phyloP scores from a whole-genome alignment of 768 basidiomycete genomes.

The Lentinula raphanica region DNA sequence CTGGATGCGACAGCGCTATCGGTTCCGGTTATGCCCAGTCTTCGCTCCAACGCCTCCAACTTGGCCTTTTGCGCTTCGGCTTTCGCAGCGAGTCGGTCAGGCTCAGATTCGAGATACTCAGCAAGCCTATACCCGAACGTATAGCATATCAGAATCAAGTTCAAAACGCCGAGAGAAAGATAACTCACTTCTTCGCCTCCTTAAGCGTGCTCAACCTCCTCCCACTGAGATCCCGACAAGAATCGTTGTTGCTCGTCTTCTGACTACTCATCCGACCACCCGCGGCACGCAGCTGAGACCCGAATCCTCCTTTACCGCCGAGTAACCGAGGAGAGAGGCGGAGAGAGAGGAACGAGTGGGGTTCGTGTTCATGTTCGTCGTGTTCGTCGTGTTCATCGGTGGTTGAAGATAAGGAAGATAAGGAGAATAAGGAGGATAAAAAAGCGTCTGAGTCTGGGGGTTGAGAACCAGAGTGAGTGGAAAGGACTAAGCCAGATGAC shows the following conservation, averaged over 20 bases:
- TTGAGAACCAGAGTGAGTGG: slow-evolving; percentile 34
- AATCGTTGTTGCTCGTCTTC: slow-evolving; percentile 93
- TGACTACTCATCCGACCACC: slow-evolving; percentile 97
- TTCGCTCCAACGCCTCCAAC: slow-evolving; percentile 78
- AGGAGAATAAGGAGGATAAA: slow-evolving; percentile 21
- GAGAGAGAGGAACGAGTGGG: slow-evolving; percentile 53
- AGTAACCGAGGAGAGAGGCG: slow-evolving; percentile 68
- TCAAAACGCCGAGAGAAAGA: not conserved
- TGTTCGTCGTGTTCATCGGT: too few relatives aligned
- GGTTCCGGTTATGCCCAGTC: slow-evolving; percentile 84
- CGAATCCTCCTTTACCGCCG: slow-evolving; percentile 98
- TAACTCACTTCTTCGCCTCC: slow-evolving; percentile 83
- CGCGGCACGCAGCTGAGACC: slow-evolving; percentile 91
- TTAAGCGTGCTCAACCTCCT: slow-evolving; percentile 89
- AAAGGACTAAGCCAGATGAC: slow-evolving; percentile 33
- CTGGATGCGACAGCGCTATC: too few relatives aligned
- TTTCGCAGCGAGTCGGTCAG: slow-evolving; percentile 72
- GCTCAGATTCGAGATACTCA: slow-evolving; percentile 81
- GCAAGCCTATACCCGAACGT: slow-evolving; percentile 78
- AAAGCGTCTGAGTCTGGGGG: slow-evolving; percentile 28
- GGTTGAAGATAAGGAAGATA: too few relatives aligned
- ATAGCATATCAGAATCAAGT: not conserved
- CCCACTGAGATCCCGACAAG: slow-evolving; percentile 88
- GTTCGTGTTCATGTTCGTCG: slow-evolving; percentile 19
- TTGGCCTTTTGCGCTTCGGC: slow-evolving; percentile 76